A percentile compares a stretch with the other conserved stretches of the same genome.
Conservation (phyloP, 345 rosid species). For the Viola odorata region DNA sequence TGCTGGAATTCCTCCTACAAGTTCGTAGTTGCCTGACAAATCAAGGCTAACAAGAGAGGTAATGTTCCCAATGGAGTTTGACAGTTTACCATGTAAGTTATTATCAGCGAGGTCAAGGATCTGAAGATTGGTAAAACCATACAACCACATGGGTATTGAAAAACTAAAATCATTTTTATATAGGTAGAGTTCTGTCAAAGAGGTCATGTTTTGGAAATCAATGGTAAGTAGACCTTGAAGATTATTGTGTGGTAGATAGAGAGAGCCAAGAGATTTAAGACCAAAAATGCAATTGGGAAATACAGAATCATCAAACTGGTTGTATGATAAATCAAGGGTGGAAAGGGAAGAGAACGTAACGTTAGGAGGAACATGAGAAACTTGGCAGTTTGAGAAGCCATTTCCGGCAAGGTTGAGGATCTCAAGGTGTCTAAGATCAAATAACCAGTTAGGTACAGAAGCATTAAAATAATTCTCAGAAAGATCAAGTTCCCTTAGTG, state of each 20-base stretch:
- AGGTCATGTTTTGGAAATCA: slow-evolving; percentile 7
- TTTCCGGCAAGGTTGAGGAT: neutral
- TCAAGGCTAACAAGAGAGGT: slow-evolving; percentile 8
- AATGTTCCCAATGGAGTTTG: neutral
- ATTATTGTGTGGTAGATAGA: neutral
- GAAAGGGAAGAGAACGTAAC: neutral
- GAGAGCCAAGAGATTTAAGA: neutral
- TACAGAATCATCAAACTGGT: neutral
- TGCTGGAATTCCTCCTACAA: slow-evolving; percentile 13
- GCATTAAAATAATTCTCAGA: neutral
- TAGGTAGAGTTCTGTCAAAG: neutral
- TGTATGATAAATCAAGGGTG: neutral
- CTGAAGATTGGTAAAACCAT: slow-evolving; percentile 11
- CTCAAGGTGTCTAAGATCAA: no score
- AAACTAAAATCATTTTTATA: neutral
- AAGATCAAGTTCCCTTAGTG: neutral
- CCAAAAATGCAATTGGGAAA: neutral
- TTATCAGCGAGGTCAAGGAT: neutral
- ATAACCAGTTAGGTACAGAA: no score
- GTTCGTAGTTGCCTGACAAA: neutral
- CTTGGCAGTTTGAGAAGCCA: neutral
- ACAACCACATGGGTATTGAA: neutral
- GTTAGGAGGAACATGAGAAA: neutral
- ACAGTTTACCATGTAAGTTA: slow-evolving; percentile 15
- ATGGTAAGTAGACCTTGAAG: neutral